phyloP scores from a whole-genome alignment of 306 rosid species.

The Lathyrus aphaca region DNA sequence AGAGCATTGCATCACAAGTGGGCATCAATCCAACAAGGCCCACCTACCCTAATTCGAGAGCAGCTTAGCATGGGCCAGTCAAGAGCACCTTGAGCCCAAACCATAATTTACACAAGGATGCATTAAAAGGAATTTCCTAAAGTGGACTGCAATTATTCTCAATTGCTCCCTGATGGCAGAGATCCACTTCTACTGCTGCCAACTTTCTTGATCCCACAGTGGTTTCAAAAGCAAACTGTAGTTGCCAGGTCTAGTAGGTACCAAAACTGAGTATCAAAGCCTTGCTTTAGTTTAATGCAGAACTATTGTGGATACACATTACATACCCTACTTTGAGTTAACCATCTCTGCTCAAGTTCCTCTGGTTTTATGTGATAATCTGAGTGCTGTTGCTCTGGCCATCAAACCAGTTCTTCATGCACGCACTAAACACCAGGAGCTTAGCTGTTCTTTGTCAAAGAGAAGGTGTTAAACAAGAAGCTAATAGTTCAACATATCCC shows the following conservation, averaged over 20 bases:
- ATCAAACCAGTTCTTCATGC: neutral
- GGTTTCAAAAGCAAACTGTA: neutral
- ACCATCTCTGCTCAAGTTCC: neutral
- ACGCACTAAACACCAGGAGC: neutral
- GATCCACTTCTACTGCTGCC: neutral
- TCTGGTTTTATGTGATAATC: neutral
- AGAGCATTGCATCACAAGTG: neutral
- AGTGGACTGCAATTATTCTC: neutral
- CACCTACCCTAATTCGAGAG: no score
- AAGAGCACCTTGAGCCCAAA: no score
- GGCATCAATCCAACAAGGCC: neutral
- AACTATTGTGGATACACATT: neutral
- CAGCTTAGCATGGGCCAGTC: no score
- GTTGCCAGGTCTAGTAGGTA: neutral
- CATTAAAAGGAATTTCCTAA: neutral
- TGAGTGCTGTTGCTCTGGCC: neutral
- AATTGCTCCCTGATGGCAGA: neutral
- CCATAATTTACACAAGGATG: neutral
- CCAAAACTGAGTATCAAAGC: neutral
- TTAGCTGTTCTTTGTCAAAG: neutral
- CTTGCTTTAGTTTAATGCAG: neutral
- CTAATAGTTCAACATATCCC: neutral
- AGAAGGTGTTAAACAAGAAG: neutral
- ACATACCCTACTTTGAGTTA: neutral
- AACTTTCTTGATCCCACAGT: neutral